phyloP scores from a whole-genome alignment of 1,284 basidiomycete species.

The Leccinum fallax region DNA sequence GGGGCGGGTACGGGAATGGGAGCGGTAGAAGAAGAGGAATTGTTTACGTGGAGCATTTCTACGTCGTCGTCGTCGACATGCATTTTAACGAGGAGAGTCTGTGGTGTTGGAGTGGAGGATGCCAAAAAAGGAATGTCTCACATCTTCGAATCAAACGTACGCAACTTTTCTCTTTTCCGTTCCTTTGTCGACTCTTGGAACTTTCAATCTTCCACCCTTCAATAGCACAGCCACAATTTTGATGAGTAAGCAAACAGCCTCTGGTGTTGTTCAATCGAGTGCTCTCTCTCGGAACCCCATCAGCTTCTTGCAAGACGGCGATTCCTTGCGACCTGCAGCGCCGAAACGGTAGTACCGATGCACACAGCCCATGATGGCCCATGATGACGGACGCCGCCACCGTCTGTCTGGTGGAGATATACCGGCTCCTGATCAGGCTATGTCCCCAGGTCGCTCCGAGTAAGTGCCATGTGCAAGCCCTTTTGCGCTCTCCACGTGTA shows the following conservation, averaged over 20 bases:
- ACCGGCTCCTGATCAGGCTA: background rate
- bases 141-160: constrained; percentile 24
- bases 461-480: background rate
- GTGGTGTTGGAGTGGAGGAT: constrained; percentile 34
- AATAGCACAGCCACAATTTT: constrained; percentile 17
- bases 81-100: background rate
- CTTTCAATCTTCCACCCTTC: constrained; percentile 11
- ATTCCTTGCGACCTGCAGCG: too few species aligned
- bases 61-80: constrained; percentile 31
- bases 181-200: constrained; percentile 29
- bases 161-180: constrained; percentile 24
- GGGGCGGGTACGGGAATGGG: constrained; percentile 2
- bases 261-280: too few species aligned
- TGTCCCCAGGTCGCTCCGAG: too few species aligned
- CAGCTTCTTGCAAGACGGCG: too few species aligned
- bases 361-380: too few species aligned
- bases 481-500: background rate
- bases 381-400: background rate
- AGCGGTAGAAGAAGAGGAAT: background rate
- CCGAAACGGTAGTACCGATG: too few species aligned
- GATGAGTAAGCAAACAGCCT: constrained; percentile 25
- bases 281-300: too few species aligned
- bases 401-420: background rate
- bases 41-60: constrained; percentile 25
- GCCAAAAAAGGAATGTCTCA: constrained; percentile 41